Percentiles rank a stretch among this genome's conserved stretches.
Evolutionary conservation across 2,329 filamentous ascomycete genomes (phyloP).

Genomic region (Neonectria coccinea): DNA sequence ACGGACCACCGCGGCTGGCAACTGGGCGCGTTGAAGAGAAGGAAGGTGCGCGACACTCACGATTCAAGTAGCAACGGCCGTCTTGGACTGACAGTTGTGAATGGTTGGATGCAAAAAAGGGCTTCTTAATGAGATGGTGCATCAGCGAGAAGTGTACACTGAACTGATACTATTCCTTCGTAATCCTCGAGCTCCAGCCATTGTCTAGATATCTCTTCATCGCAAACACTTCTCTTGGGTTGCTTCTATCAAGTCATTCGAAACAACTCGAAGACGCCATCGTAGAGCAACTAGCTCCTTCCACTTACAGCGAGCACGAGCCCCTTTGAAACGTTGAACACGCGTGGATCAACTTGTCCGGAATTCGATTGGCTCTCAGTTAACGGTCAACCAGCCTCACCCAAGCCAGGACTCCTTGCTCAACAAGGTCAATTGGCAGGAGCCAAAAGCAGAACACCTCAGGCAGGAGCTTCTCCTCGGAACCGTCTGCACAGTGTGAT

Average conservation of each 20-base stretch:
- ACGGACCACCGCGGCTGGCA: background rate
- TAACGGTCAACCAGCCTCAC: background rate
- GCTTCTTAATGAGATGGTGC: background rate
- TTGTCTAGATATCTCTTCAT: background rate
- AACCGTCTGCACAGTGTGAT: too few relatives aligned
- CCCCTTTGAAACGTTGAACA: too few relatives aligned
- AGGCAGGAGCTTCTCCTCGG: background rate
- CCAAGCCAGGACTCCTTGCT: background rate
- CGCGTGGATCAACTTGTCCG: background rate
- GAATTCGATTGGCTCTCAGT: background rate
- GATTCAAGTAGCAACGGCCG: slow-evolving; percentile 8
- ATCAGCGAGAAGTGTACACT: background rate
- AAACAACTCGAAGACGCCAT: background rate
- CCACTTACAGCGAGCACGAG: background rate
- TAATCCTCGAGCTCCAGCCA: too few relatives aligned
- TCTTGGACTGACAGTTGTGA: background rate
- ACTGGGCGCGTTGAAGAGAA: slow-evolving; percentile 8
- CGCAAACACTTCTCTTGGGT: background rate
- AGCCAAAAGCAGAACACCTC: background rate
- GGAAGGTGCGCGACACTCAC: slow-evolving; percentile 28
- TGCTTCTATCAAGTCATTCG: background rate
- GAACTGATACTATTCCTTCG: too few relatives aligned
- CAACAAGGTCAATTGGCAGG: background rate
- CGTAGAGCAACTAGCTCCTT: background rate
- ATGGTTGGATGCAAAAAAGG: background rate